Percentiles rank a stretch among this genome's conserved stretches.
Conservation (phyloP, 495 filamentous ascomycete genomes). For the Trichoderma erinaceum region DNA sequence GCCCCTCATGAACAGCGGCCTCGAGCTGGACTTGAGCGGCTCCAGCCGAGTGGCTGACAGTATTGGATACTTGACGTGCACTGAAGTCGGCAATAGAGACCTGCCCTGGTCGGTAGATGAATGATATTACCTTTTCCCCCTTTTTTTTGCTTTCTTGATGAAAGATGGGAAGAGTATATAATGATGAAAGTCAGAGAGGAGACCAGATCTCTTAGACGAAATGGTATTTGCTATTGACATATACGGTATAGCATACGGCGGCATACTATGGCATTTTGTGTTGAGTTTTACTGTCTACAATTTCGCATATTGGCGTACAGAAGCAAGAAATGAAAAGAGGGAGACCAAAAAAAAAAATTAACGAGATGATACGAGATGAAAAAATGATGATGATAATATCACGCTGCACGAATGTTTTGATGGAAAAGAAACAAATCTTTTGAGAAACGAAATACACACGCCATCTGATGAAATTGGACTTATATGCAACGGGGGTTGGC, state of each 20-base stretch:
- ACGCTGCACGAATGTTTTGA: neutral
- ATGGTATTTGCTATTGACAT: neutral
- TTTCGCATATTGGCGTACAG: neutral
- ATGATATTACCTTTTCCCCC: neutral
- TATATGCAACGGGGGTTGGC: neutral
- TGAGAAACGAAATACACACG: neutral
- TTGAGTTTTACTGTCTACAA: neutral
- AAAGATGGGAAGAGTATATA: neutral
- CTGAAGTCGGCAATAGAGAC: conserved; percentile 61
- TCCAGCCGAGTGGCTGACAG: conserved; percentile 24
- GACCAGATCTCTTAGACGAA: neutral
- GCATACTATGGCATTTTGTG: neutral
- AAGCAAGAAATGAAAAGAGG: neutral
- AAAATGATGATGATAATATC: neutral
- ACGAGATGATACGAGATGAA: neutral
- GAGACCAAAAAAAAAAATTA: neutral
- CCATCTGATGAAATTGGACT: neutral
- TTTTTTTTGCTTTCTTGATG: neutral
- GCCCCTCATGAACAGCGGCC: conserved; percentile 74
- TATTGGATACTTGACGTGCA: conserved; percentile 64
- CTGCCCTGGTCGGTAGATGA: conserved; percentile 49
- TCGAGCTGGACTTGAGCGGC: conserved; percentile 60
- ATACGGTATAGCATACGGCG: neutral
- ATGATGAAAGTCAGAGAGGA: neutral
- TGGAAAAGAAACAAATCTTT: neutral